phyloP scores from a whole-genome alignment of 1,284 basidiomycete species.

The Pseudomicrostroma phylloplanum region DNA sequence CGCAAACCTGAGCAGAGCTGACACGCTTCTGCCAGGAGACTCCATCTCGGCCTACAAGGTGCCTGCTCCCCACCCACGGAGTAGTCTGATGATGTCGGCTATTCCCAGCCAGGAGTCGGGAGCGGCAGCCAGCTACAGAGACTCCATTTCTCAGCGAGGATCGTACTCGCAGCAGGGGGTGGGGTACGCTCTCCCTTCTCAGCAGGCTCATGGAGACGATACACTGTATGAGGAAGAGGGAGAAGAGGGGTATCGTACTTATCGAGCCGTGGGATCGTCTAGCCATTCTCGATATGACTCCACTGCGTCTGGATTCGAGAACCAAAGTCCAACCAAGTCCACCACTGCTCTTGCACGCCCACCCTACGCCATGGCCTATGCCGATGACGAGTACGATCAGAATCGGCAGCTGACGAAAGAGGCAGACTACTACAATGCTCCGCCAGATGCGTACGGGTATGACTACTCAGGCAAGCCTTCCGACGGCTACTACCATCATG shows the following conservation, averaged over 20 bases:
- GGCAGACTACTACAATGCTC: conserved; percentile 19
- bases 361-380: conserved; percentile 37
- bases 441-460: no score
- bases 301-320: conserved; percentile 16
- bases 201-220: no score
- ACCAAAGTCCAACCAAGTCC: conserved; percentile 28
- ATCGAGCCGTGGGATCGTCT: not conserved
- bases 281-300: not conserved
- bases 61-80: conserved; percentile 4
- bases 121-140: not conserved
- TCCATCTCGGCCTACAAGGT: conserved; percentile 35
- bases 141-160: not conserved
- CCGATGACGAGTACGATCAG: conserved; percentile 45
- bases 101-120: conserved; percentile 4
- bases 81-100: not conserved
- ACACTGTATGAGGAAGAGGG: not conserved
- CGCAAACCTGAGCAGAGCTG: conserved; percentile 18
- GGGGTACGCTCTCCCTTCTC: not conserved
- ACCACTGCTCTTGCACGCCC: conserved; percentile 13
- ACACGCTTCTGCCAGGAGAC: conserved; percentile 30
- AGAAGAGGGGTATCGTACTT: not conserved
- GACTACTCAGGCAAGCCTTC: not conserved
- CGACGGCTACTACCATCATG: conserved; percentile 4
- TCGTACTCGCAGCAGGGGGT: not conserved
- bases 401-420: conserved; percentile 20